A percentile compares a stretch with the other conserved stretches of the same genome.
These are phyloP conservation scores for Solanum etuberosum DNA, from an alignment of 257 asterid genomes.

Conservation along the genomic window DNA sequence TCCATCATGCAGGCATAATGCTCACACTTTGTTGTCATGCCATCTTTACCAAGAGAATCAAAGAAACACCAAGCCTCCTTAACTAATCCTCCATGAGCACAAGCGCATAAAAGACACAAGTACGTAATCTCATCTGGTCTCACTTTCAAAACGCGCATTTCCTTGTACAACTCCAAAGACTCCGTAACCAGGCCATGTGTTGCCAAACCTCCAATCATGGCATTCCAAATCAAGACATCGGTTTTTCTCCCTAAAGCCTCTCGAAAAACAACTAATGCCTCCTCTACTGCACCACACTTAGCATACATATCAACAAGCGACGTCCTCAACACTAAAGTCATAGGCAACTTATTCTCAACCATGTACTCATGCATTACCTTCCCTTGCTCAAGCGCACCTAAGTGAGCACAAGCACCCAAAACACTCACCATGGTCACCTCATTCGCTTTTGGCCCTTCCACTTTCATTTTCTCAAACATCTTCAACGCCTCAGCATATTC, in stretches of 20 bases:
- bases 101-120: conserved; percentile 55
- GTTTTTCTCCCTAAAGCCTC: conserved; percentile 20
- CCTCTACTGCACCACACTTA: conserved; percentile 62
- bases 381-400: conserved; percentile 70
- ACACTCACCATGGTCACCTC: conserved; percentile 78
- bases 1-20: conserved; percentile 81
- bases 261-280: conserved; percentile 48
- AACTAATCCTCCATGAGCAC: conserved; percentile 75
- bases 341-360: conserved; percentile 29
- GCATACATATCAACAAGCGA: conserved; percentile 75
- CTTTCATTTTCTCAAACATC: conserved; percentile 37
- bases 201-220: conserved; percentile 78
- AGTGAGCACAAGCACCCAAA: conserved; percentile 63
- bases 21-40: conserved; percentile 46
- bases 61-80: conserved; percentile 49
- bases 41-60: conserved; percentile 22
- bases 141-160: conserved; percentile 21
- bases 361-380: conserved; percentile 40
- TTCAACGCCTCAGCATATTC: conserved; percentile 32
- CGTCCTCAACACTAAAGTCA: conserved; percentile 43
- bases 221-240: conserved; percentile 58
- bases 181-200: conserved; percentile 43
- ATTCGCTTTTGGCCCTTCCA: conserved; percentile 27
- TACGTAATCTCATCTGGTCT: conserved; percentile 64
- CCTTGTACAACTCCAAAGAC: conserved; percentile 26